Conservation (phyloP, 805 yeast genomes). For the Ascoidea asiatica region DNA sequence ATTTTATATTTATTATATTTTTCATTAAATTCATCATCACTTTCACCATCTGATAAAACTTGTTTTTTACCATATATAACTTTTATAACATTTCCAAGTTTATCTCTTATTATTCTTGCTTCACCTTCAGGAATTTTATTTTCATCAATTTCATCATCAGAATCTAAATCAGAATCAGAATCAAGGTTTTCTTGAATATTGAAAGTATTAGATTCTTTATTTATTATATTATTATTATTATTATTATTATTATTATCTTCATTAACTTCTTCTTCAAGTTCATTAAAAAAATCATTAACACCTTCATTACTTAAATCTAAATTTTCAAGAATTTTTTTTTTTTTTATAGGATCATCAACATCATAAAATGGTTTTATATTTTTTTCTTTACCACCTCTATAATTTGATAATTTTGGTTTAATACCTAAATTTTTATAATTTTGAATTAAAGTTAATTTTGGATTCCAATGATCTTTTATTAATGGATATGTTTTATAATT, state of each 20-base stretch:
- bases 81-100: constrained; percentile 38
- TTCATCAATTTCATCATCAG: constrained; percentile 25
- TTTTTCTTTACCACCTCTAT: constrained; percentile 76
- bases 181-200: constrained; percentile 14
- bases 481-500: constrained; percentile 64
- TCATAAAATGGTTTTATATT: constrained; percentile 11
- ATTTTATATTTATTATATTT: no score
- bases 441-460: constrained; percentile 64
- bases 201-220: constrained; percentile 7
- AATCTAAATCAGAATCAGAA: constrained; percentile 16
- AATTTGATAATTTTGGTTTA: constrained; percentile 44
- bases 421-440: constrained; percentile 80
- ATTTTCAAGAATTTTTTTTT: constrained; percentile 19
- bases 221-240: no score
- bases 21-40: constrained; percentile 18
- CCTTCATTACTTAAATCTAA: constrained; percentile 15
- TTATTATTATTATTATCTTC: constrained; percentile 12
- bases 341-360: constrained; percentile 24
- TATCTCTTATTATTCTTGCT: constrained; percentile 64
- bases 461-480: constrained; percentile 87
- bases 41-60: constrained; percentile 18
- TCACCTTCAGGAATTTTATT: constrained; percentile 61
- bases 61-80: constrained; percentile 62
- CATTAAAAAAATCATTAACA: constrained; percentile 15
- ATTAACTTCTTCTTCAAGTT: constrained; percentile 7